Percentiles rank a stretch among this genome's conserved stretches.
Evolutionary conservation across 257 asterid genomes (phyloP).

Genomic region (Galeopsis tetrahit): DNA sequence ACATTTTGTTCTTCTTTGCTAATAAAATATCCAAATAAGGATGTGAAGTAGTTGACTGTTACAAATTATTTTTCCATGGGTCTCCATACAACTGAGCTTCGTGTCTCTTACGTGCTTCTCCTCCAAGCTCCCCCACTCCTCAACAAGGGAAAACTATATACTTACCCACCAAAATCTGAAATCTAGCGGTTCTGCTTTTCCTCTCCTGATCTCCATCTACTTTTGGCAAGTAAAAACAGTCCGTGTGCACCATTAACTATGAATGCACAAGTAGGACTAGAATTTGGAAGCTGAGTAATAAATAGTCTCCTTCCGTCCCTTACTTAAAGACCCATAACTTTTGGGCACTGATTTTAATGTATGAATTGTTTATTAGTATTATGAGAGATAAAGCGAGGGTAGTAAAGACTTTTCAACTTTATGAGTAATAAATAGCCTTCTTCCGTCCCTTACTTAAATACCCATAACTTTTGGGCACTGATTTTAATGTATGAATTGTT

Average conservation of each 20-base stretch:
- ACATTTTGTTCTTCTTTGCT: background rate
- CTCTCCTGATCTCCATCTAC: background rate
- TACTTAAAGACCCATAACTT: no score
- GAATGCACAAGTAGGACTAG: background rate
- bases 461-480: no score
- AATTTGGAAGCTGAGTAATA: background rate
- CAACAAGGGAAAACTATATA: background rate
- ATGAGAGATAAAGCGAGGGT: no score
- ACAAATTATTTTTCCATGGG: background rate
- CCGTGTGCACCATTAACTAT: background rate
- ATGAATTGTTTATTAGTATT: no score
- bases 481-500: no score
- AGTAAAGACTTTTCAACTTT: no score
- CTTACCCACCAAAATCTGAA: conserved; percentile 5
- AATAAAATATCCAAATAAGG: background rate
- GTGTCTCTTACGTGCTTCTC: background rate
- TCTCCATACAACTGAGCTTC: background rate
- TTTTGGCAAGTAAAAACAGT: background rate
- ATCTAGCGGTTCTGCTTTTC: background rate
- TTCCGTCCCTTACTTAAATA: no score
- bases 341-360: no score
- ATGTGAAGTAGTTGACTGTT: background rate
- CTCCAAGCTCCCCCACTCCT: background rate
- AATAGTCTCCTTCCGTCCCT: no score
- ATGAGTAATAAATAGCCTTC: no score